phyloP scores from a whole-genome alignment of 441 rosid genomes.

The Hura crepitans region DNA sequence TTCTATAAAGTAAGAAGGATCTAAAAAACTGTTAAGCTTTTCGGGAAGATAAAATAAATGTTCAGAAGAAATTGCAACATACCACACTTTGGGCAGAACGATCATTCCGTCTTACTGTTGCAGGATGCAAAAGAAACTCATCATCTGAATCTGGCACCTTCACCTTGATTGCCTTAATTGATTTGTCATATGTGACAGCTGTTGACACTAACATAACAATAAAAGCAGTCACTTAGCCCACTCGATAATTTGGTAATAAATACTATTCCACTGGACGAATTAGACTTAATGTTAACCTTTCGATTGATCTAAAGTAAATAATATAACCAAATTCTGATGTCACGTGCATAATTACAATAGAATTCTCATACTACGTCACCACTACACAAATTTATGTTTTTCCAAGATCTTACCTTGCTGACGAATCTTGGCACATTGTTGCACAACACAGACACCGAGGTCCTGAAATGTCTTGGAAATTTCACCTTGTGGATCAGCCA shows the following conservation, averaged over 20 bases:
- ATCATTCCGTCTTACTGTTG: constrained; percentile 87
- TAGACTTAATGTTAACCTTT: constrained; percentile 8
- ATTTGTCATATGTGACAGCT: constrained; percentile 77
- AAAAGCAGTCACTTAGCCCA: constrained; percentile 10
- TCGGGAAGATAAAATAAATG: background rate
- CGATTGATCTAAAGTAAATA: constrained; percentile 4
- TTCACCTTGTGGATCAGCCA: constrained; percentile 83
- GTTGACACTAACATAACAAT: constrained; percentile 55
- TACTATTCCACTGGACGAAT: background rate
- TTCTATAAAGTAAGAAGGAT: background rate
- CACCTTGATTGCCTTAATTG: constrained; percentile 72
- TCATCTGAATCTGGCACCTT: constrained; percentile 89
- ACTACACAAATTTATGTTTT: background rate
- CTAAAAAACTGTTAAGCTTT: background rate
- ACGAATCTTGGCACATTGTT: constrained; percentile 94
- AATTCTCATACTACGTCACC: background rate
- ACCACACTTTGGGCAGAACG: constrained; percentile 95
- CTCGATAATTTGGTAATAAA: background rate
- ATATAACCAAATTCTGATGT: background rate
- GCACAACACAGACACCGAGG: constrained; percentile 88
- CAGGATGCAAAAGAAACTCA: constrained; percentile 88
- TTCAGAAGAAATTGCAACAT: constrained; percentile 16
- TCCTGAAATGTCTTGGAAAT: constrained; percentile 78
- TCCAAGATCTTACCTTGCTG: constrained; percentile 65
- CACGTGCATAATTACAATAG: constrained; percentile 4